phyloP scores from a whole-genome alignment of 495 filamentous ascomycete genomes.

The Penicilliopsis zonata region DNA sequence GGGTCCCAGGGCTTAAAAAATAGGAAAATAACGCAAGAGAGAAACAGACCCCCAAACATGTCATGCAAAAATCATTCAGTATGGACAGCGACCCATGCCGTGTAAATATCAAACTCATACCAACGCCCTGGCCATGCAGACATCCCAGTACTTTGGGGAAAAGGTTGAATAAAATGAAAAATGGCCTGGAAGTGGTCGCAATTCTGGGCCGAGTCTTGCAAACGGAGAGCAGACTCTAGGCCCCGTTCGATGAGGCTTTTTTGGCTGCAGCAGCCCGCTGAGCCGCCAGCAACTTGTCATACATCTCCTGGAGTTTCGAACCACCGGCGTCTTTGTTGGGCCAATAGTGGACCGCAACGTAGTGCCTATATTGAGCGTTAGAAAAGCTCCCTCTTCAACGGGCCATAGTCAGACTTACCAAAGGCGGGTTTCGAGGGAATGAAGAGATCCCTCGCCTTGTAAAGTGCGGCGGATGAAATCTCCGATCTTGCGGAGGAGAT shows the following conservation, averaged over 20 bases:
- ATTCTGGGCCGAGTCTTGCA: too few relatives aligned
- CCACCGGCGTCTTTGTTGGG: conserved; percentile 36
- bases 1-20: not conserved
- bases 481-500: conserved; percentile 36
- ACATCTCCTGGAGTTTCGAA: conserved; percentile 36
- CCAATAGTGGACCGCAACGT: conserved; percentile 36
- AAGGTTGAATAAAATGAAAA: conserved; percentile 7
- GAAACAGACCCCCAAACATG: conserved; percentile 2
- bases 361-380: conserved; percentile 23
- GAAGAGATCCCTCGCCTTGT: conserved; percentile 18
- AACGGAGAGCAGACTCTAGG: conserved; percentile 5
- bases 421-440: conserved; percentile 30
- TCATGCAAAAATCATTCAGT: conserved; percentile 5
- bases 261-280: conserved; percentile 2
- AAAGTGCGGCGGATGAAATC: conserved; percentile 31
- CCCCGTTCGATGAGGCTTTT: conserved; percentile 16
- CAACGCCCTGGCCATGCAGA: conserved; percentile 22
- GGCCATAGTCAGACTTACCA: conserved; percentile 26
- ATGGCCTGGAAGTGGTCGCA: too few relatives aligned
- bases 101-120: conserved; percentile 5
- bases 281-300: conserved; percentile 28
- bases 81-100: conserved; percentile 8
- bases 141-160: too few relatives aligned
- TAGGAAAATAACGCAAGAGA: conserved; percentile 1
- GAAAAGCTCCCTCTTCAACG: not conserved